Evolutionary conservation across 306 rosid genomes (phyloP), one percentile per base, ranked within the genome.

Genomic region (Acacia confusa): DNA sequence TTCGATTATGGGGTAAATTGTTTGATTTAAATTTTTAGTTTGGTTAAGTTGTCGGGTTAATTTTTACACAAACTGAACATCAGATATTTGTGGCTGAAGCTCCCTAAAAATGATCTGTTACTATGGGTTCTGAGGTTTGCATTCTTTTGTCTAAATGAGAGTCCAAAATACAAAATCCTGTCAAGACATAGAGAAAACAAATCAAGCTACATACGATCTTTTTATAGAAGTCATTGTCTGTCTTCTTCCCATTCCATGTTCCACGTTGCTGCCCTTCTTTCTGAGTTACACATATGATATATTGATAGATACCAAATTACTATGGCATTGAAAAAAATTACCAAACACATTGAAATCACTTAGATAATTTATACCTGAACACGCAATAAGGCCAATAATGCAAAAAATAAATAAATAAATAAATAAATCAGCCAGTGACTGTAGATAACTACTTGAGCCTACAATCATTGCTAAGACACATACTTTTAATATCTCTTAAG

Each of bases 251-350:
- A 78, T 92, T 96, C 99, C 99, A 96, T 27, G 99, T 96, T 82
- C 99, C 99, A 27, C 99, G 98, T 67, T 89, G 98, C 76, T 98
- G 90, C 68, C 98, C 98, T 89, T 96, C 99, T 82, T 96, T 96
- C 99, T 96, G 96, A 24, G 84, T 79, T 71, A 66, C 77, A 78
- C 58, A 32, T 57, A 76, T 78, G 50, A 74, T 48, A 80, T 38
- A 81, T 64, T 78, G 50, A 74, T 47, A 80, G 48, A 81, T 64
- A 78, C 75, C 81, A 70, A 82, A 48, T 70, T 72, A 77, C 58
- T 41, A 81, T 45, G 58, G 82, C 83, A 48, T 7, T 65, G 47
- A 12, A 28, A 77, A n/a, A 72, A 72, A 44, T 75, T 7, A 36
- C 22, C 25, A 19, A 40, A 73, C 77, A 82, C 20, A 58, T 65